Percentiles rank a stretch among this genome's conserved stretches.
Conservation (phyloP, 2,329 filamentous ascomycete species). For the Ceratocystiopsis sp. region DNA sequence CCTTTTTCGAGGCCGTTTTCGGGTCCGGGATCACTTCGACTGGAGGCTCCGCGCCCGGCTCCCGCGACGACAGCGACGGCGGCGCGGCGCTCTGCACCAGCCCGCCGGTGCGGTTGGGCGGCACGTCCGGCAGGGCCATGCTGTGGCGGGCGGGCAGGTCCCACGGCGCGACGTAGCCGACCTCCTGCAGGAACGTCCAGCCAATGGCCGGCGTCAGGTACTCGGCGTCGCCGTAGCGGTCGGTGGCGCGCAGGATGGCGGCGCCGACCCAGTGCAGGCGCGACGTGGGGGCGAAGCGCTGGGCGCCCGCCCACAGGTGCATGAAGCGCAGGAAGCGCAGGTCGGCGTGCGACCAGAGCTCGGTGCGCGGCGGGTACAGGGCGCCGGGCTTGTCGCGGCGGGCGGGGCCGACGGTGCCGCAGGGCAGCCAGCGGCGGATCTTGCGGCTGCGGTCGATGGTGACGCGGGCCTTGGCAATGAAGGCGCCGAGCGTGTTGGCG, state of each 20-base stretch:
- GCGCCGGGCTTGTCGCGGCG: too few species aligned
- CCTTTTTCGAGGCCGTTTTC: too few species aligned
- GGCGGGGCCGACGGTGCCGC: constrained; percentile 17
- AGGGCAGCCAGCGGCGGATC: constrained; percentile 28
- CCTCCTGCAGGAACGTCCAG: constrained; percentile 58
- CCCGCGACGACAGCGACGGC: constrained; percentile 2
- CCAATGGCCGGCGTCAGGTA: constrained; percentile 28
- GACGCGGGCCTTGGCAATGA: constrained; percentile 30
- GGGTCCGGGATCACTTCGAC: too few species aligned
- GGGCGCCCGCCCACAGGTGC: constrained; percentile 46
- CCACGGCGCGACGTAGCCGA: constrained; percentile 54
- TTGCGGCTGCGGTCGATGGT: constrained; percentile 35
- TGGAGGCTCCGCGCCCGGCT: too few species aligned
- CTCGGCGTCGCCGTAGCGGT: constrained; percentile 37
- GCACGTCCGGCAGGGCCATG: constrained; percentile 32
- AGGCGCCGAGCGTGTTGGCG: constrained; percentile 20
- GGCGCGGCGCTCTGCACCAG: constrained; percentile 20
- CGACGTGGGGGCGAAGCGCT: constrained; percentile 33
- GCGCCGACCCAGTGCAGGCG: constrained; percentile 45
- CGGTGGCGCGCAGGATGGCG: constrained; percentile 42
- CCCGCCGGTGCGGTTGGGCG: constrained; percentile 24
- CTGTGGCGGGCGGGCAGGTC: constrained; percentile 50
- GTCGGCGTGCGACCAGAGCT: constrained; percentile 31
- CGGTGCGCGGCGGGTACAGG: constrained; percentile 2
- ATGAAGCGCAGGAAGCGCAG: constrained; percentile 48